These are phyloP conservation scores for Tricholoma flavovirens DNA, from an alignment of 768 basidiomycete species.

Conservation along the genomic window DNA sequence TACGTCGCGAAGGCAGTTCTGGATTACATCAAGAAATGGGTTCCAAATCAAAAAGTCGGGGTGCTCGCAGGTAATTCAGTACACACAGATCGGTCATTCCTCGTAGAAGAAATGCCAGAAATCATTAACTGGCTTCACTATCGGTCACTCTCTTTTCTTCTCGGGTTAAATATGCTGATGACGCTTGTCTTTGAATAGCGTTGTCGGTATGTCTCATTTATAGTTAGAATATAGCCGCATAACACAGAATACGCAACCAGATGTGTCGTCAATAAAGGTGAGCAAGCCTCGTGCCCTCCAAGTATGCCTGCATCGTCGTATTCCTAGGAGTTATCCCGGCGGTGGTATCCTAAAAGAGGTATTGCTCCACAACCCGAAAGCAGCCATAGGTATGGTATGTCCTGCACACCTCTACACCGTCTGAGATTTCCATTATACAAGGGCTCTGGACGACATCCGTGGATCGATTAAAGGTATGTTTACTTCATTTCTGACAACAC, in stretches of 20 bases:
- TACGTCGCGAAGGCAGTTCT: slow-evolving; percentile 58
- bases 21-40: slow-evolving; percentile 79
- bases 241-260: slow-evolving; percentile 30
- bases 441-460: slow-evolving; percentile 79
- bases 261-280: slow-evolving; percentile 83
- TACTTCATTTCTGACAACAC: background rate
- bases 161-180: background rate
- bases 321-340: slow-evolving; percentile 59
- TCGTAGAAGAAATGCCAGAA: slow-evolving; percentile 75
- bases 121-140: slow-evolving; percentile 78
- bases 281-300: background rate
- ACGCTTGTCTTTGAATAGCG: slow-evolving; percentile 31
- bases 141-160: slow-evolving; percentile 37
- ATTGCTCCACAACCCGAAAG: slow-evolving; percentile 31
- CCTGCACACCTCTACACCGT: slow-evolving; percentile 8
- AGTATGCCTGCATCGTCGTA: background rate
- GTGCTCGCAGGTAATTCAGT: slow-evolving; percentile 87
- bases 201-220: slow-evolving; percentile 52
- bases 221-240: slow-evolving; percentile 1
- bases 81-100: slow-evolving; percentile 71
- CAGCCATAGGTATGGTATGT: slow-evolving; percentile 54
- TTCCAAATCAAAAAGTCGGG: slow-evolving; percentile 57
- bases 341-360: slow-evolving; percentile 56
- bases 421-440: no score
- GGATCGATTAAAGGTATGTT: slow-evolving; percentile 66